Percentiles rank a stretch among this genome's conserved stretches.
Conservation (phyloP, 352 stramenopile species). For the Pythium folliculosum region DNA sequence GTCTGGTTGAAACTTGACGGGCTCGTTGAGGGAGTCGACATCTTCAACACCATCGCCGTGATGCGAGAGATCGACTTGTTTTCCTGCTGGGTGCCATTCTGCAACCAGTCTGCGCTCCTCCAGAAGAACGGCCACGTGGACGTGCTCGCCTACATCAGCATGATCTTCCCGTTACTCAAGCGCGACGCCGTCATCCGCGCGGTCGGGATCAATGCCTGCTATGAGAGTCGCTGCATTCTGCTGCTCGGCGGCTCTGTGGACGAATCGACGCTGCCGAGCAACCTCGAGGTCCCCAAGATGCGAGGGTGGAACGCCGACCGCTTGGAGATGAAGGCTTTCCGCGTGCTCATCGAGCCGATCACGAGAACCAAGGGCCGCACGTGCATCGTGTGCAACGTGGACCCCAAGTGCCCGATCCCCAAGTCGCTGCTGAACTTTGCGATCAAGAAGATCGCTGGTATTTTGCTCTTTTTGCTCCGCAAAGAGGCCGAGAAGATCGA, state of each 20-base stretch:
- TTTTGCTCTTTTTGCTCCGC: conserved; percentile 74
- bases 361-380: conserved; percentile 61
- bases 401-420: conserved; percentile 76
- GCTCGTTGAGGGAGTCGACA: conserved; percentile 72
- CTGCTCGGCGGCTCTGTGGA: conserved; percentile 64
- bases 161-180: conserved; percentile 73
- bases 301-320: conserved; percentile 75
- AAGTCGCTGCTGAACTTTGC: conserved; percentile 75
- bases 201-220: conserved; percentile 80
- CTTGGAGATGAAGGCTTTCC: conserved; percentile 73
- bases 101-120: conserved; percentile 62
- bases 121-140: conserved; percentile 57
- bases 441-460: conserved; percentile 82
- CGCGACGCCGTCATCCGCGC: conserved; percentile 69
- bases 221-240: conserved; percentile 71
- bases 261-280: conserved; percentile 24
- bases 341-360: conserved; percentile 74
- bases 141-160: conserved; percentile 63
- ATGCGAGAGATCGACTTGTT: conserved; percentile 84
- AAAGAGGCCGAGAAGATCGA: conserved; percentile 82
- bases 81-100: conserved; percentile 74
- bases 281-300: conserved; percentile 48
- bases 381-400: conserved; percentile 79
- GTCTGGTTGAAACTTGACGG: conserved; percentile 85
- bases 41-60: conserved; percentile 82